Evolutionary conservation across 768 basidiomycete genomes (phyloP).

Genomic region (Favolaschia claudopus): DNA sequence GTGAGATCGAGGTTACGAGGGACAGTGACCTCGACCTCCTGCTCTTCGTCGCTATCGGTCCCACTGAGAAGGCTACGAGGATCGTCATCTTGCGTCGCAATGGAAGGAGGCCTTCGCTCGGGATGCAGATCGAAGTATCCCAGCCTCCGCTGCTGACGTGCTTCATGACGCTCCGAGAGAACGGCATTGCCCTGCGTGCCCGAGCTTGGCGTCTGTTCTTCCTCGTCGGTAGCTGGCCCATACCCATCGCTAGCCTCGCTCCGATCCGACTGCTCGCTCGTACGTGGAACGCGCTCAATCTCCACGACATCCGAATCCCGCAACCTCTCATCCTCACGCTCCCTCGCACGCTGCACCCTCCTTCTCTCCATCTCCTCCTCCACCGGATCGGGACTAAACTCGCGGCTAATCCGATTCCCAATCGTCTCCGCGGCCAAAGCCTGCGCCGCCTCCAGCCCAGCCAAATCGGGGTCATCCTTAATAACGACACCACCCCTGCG

Average conservation of each 20-base stretch:
- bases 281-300: conserved; percentile 54
- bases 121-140: conserved; percentile 86
- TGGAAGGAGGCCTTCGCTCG: conserved; percentile 58
- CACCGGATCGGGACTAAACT: conserved; percentile 9
- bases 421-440: conserved; percentile 62
- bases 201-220: conserved; percentile 24
- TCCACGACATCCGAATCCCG: conserved; percentile 59
- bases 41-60: conserved; percentile 40
- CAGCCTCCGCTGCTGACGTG: conserved; percentile 51
- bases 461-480: conserved; percentile 69
- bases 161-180: conserved; percentile 38
- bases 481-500: conserved; percentile 42
- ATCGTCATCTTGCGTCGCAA: conserved; percentile 43
- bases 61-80: conserved; percentile 47
- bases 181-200: conserved; percentile 12
- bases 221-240: conserved; percentile 7
- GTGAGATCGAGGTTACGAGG: conserved; percentile 24
- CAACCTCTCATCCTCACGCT: conserved; percentile 40
- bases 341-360: conserved; percentile 42
- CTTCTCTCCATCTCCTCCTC: conserved; percentile 41
- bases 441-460: conserved; percentile 75
- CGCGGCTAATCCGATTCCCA: conserved; percentile 3
- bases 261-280: conserved; percentile 29
- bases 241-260: conserved; percentile 15
- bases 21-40: neutral